Conservation (phyloP, 1,139 yeast species). For the Lodderomyces jiufengensis region DNA sequence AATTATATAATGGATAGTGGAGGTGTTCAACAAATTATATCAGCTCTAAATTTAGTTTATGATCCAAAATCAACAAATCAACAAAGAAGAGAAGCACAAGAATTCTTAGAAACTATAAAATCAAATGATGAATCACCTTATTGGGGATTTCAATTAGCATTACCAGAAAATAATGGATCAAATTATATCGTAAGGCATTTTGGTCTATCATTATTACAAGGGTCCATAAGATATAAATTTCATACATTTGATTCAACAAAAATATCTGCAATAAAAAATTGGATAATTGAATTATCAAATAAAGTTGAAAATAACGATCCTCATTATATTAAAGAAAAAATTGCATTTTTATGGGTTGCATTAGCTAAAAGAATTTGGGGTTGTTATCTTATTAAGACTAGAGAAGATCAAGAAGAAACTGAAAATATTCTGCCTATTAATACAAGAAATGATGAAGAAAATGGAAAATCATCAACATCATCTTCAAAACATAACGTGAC, state of each 20-base stretch:
- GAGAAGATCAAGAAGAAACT: slow-evolving; percentile 4
- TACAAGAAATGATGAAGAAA: neutral
- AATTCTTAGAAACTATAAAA: slow-evolving; percentile 72
- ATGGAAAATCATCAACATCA: neutral
- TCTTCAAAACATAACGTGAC: slow-evolving; percentile 3
- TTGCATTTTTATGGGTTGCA: slow-evolving; percentile 89
- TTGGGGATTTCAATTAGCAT: slow-evolving; percentile 89
- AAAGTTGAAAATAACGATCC: slow-evolving; percentile 68
- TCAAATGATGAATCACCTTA: slow-evolving; percentile 78
- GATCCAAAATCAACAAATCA: slow-evolving; percentile 64
- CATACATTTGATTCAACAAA: slow-evolving; percentile 59
- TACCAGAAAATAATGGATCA: slow-evolving; percentile 55
- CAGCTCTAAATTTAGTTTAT: slow-evolving; percentile 78
- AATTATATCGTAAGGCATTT: slow-evolving; percentile 80
- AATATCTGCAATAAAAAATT: slow-evolving; percentile 65
- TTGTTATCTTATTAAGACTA: slow-evolving; percentile 34
- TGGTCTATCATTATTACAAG: slow-evolving; percentile 77
- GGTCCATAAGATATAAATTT: slow-evolving; percentile 60
- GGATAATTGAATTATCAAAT: slow-evolving; percentile 78
- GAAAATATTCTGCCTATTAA: neutral
- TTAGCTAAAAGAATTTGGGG: slow-evolving; percentile 96
- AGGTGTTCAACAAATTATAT: slow-evolving; percentile 66
- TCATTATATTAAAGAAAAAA: slow-evolving; percentile 82
- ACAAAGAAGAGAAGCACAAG: slow-evolving; percentile 65
- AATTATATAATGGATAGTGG: slow-evolving; percentile 61